Evolutionary conservation across 139 green algal genomes (phyloP).

Genomic region (Closterium sp.): DNA sequence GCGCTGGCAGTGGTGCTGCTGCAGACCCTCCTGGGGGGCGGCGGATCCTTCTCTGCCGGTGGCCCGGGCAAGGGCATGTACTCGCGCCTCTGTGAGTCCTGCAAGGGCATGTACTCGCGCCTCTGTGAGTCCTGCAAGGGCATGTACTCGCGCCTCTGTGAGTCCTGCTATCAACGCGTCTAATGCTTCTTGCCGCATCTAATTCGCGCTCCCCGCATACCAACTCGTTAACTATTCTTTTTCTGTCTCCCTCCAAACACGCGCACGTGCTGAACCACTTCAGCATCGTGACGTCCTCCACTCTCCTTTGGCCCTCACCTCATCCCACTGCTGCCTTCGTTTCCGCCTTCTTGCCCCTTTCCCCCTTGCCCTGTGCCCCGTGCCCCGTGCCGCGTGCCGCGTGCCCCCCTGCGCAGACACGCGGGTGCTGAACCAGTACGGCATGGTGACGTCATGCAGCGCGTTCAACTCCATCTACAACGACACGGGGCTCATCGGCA

Average conservation of each 20-base stretch:
- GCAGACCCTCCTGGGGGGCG: constrained; percentile 87
- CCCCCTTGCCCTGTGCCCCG: background rate
- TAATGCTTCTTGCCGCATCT: too few species aligned
- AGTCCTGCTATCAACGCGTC: background rate
- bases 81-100: constrained; percentile 72
- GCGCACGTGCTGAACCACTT: background rate
- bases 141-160: too few species aligned
- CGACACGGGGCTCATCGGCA: constrained; percentile 80
- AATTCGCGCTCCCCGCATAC: too few species aligned
- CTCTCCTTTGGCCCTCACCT: background rate
- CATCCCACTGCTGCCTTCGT: background rate
- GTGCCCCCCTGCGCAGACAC: constrained; percentile 59
- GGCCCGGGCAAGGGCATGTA: constrained; percentile 98
- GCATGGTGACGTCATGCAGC: constrained; percentile 82
- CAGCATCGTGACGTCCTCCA: background rate
- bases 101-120: constrained; percentile 85
- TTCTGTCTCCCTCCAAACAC: background rate
- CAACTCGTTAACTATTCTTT: background rate
- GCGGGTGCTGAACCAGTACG: constrained; percentile 81
- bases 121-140: constrained; percentile 71
- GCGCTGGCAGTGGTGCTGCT: constrained; percentile 77
- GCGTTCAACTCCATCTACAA: constrained; percentile 88
- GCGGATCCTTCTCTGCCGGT: constrained; percentile 83
- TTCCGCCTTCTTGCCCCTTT: background rate
- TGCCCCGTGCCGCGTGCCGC: background rate